phyloP scores from a whole-genome alignment of 805 yeast species.

The Candida multigemmis region DNA sequence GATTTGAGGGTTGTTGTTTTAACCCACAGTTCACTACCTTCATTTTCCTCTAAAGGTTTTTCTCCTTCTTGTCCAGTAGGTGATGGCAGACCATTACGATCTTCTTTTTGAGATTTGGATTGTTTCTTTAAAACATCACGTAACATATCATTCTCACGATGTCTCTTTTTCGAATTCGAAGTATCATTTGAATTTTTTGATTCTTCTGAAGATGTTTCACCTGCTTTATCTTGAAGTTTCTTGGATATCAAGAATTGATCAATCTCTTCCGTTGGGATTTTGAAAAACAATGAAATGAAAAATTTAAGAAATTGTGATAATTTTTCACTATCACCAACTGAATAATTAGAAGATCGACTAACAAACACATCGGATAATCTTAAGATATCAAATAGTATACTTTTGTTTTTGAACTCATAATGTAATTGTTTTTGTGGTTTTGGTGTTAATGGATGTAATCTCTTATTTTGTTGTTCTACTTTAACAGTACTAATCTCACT shows the following conservation, averaged over 20 bases:
- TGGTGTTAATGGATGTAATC: conserved; percentile 79
- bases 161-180: conserved; percentile 34
- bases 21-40: conserved; percentile 36
- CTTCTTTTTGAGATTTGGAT: conserved; percentile 28
- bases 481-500: conserved; percentile 89
- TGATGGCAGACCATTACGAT: conserved; percentile 20
- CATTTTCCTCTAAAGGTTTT: conserved; percentile 15
- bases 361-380: conserved; percentile 60
- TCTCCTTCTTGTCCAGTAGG: conserved; percentile 21
- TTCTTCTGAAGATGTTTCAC: conserved; percentile 6
- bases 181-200: conserved; percentile 5
- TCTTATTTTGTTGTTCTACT: conserved; percentile 81
- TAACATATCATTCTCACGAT: conserved; percentile 47
- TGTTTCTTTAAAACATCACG: conserved; percentile 54
- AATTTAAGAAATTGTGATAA: conserved; percentile 61
- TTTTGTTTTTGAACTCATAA: conserved; percentile 56
- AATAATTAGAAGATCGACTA: conserved; percentile 61
- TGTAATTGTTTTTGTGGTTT: conserved; percentile 69
- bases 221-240: conserved; percentile 3
- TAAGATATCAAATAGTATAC: conserved; percentile 65
- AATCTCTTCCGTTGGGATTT: conserved; percentile 40
- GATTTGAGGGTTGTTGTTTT: conserved; percentile 22
- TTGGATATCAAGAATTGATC: conserved; percentile 6
- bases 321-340: conserved; percentile 72
- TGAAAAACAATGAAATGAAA: conserved; percentile 67